Conservation (phyloP, 169 alveolate species). For the Sarcocystis neurona region DNA sequence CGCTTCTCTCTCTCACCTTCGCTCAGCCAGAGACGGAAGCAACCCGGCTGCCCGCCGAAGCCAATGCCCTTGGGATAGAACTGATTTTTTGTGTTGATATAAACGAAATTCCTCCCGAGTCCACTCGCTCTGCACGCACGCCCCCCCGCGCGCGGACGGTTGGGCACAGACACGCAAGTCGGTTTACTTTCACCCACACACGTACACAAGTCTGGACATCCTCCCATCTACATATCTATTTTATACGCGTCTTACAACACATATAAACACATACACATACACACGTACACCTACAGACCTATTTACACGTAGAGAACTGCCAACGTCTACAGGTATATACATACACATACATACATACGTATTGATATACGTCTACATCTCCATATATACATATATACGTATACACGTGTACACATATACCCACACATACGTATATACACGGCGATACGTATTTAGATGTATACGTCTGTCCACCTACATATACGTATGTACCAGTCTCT, state of each 20-base stretch:
- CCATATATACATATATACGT: neutral
- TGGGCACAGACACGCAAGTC: too few relatives aligned
- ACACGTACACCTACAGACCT: too few relatives aligned
- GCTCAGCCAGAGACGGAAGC: slow-evolving; percentile 65
- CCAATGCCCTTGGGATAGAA: slow-evolving; percentile 66
- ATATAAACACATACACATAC: neutral
- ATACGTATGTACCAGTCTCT: too few relatives aligned
- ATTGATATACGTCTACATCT: neutral
- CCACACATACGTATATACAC: neutral
- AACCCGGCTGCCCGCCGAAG: slow-evolving; percentile 68
- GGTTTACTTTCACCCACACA: neutral
- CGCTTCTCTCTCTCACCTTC: slow-evolving; percentile 50
- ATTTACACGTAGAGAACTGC: too few relatives aligned
- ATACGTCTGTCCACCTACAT: too few relatives aligned
- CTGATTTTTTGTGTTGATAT: slow-evolving; percentile 56
- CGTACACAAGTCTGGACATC: neutral
- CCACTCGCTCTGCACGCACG: slow-evolving; percentile 59
- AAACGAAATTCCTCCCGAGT: slow-evolving; percentile 59
- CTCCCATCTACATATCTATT: neutral
- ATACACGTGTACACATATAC: neutral
- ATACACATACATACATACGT: slow-evolving; percentile 4
- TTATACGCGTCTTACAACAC: neutral
- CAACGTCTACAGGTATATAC: neutral
- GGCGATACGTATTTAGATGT: too few relatives aligned
- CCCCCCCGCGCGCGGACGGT: too few relatives aligned